Conservation (phyloP, 1,139 yeast genomes). For the Taphrina wiesneri region DNA sequence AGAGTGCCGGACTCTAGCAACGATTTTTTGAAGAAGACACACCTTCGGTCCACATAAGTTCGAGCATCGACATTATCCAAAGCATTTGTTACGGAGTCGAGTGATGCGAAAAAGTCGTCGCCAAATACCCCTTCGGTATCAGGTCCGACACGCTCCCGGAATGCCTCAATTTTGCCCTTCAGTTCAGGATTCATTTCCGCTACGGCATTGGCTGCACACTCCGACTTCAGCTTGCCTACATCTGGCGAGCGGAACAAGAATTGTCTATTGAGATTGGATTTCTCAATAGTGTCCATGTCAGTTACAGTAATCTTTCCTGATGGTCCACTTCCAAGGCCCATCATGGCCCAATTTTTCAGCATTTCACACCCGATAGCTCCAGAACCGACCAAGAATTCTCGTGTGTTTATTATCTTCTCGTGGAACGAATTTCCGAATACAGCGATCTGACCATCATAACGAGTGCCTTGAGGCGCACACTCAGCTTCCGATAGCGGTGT, state of each 20-base stretch:
- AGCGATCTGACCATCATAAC: slow-evolving; percentile 92
- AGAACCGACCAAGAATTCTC: slow-evolving; percentile 89
- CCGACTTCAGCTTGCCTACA: slow-evolving; percentile 88
- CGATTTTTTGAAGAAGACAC: slow-evolving; percentile 89
- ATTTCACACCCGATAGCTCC: slow-evolving; percentile 99
- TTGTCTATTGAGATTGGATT: slow-evolving; percentile 93
- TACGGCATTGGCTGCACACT: slow-evolving; percentile 85
- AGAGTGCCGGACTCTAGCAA: slow-evolving; percentile 93
- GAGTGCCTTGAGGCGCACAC: slow-evolving; percentile 71
- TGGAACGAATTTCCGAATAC: slow-evolving; percentile 84
- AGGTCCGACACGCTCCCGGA: slow-evolving; percentile 83
- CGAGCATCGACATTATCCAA: slow-evolving; percentile 97
- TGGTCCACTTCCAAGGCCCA: slow-evolving; percentile 93
- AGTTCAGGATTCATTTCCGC: slow-evolving; percentile 81
- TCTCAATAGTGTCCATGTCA: slow-evolving; percentile 93
- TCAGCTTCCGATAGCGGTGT: slow-evolving; percentile 68
- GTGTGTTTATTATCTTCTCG: slow-evolving; percentile 68
- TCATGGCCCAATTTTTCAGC: slow-evolving; percentile 96
- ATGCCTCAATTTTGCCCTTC: slow-evolving; percentile 70
- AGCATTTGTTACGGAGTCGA: slow-evolving; percentile 93
- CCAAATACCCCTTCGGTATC: slow-evolving; percentile 87
- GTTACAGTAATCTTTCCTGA: slow-evolving; percentile 81
- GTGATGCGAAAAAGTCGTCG: slow-evolving; percentile 78
- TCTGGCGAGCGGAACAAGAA: slow-evolving; percentile 91
- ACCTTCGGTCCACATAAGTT: slow-evolving; percentile 94